Conservation (phyloP, 2,329 filamentous ascomycete species). For the Chaetomium sp. region DNA sequence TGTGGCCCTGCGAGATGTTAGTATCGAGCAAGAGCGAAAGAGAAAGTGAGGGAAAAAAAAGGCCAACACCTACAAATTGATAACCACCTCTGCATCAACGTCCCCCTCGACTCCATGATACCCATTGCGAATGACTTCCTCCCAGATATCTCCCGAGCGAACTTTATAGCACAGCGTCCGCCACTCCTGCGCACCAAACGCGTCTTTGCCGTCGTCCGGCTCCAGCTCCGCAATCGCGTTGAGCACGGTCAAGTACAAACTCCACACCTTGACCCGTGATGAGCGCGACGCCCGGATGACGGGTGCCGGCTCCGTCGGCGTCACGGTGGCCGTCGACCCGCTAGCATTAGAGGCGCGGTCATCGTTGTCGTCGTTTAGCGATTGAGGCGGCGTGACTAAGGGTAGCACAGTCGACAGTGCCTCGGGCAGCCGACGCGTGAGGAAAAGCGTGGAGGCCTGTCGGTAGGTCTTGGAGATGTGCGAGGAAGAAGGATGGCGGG, state of each 20-base stretch:
- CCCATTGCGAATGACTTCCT: conserved; percentile 79
- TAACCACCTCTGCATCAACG: conserved; percentile 90
- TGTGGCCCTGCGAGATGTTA: conserved; percentile 61
- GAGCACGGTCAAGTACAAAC: conserved; percentile 86
- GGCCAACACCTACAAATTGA: conserved; percentile 61
- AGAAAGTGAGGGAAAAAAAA: neutral
- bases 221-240: conserved; percentile 88
- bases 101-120: conserved; percentile 85
- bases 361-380: conserved; percentile 34
- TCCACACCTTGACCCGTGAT: conserved; percentile 93
- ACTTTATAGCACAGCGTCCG: conserved; percentile 75
- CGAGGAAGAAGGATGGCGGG: conserved; percentile 56
- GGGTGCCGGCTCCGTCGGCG: conserved; percentile 53
- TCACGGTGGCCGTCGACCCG: too few relatives aligned
- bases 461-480: conserved; percentile 89
- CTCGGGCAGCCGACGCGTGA: conserved; percentile 89
- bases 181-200: conserved; percentile 83
- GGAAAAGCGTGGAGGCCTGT: conserved; percentile 86
- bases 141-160: conserved; percentile 87
- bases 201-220: conserved; percentile 79
- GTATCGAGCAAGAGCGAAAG: neutral
- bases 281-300: conserved; percentile 73
- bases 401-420: conserved; percentile 79
- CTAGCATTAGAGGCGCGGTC: conserved; percentile 19
- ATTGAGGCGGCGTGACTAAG: conserved; percentile 58